phyloP scores from a whole-genome alignment of 2,329 filamentous ascomycete species.

The Ploettnerulaceae sp. region DNA sequence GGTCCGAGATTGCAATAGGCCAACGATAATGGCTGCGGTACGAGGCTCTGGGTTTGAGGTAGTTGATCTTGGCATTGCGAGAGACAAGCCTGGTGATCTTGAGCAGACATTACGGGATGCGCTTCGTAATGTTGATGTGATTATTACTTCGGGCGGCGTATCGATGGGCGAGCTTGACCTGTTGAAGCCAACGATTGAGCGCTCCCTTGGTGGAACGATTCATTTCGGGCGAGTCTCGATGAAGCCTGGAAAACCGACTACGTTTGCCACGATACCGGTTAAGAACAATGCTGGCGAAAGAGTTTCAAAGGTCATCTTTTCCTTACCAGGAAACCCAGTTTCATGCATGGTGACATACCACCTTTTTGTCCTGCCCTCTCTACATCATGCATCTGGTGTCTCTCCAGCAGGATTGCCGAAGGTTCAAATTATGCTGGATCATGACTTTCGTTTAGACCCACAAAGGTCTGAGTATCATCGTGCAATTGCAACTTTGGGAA shows the following conservation, averaged over 20 bases:
- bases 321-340: slow-evolving; percentile 88
- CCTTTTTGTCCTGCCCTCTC: slow-evolving; percentile 82
- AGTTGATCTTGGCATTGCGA: slow-evolving; percentile 81
- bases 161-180: slow-evolving; percentile 98
- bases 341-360: slow-evolving; percentile 91
- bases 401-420: slow-evolving; percentile 63
- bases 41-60: slow-evolving; percentile 70
- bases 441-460: slow-evolving; percentile 71
- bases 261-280: slow-evolving; percentile 81
- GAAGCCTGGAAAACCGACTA: slow-evolving; percentile 98
- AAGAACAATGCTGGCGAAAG: slow-evolving; percentile 55
- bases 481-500: slow-evolving; percentile 62
- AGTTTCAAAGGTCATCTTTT: slow-evolving; percentile 71
- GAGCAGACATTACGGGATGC: slow-evolving; percentile 74
- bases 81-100: slow-evolving; percentile 66
- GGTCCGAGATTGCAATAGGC: slow-evolving; percentile 89
- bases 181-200: slow-evolving; percentile 92
- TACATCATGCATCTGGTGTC: slow-evolving; percentile 73
- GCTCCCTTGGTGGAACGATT: slow-evolving; percentile 81
- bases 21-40: slow-evolving; percentile 76
- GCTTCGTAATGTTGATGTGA: slow-evolving; percentile 68
- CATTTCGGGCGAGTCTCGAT: slow-evolving; percentile 95
- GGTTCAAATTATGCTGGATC: slow-evolving; percentile 65
- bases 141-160: slow-evolving; percentile 90
- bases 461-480: slow-evolving; percentile 83